A percentile compares a stretch with the other conserved stretches of the same genome.
Conservation (phyloP, 1,284 basidiomycete species). For the Agroathelia rolfsii region DNA sequence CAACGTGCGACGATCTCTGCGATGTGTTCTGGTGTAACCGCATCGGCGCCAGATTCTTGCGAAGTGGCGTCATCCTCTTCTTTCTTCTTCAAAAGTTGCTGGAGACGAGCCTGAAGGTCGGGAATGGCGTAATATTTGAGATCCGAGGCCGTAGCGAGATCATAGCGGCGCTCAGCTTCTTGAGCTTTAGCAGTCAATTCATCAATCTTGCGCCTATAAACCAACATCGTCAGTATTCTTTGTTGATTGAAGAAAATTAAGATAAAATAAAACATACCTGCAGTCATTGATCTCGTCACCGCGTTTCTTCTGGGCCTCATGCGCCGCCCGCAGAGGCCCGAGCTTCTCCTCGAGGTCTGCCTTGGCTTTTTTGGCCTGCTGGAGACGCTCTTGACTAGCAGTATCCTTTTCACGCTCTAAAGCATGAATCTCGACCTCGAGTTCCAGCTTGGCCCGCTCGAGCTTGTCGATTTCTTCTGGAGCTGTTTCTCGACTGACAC, state of each 20-base stretch:
- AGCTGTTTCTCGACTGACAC: constrained; percentile 89
- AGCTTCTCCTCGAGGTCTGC: constrained; percentile 85
- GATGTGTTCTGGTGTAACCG: constrained; percentile 85
- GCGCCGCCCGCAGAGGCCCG: constrained; percentile 80
- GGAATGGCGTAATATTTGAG: constrained; percentile 90
- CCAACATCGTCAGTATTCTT: too few species aligned
- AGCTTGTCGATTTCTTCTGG: constrained; percentile 93
- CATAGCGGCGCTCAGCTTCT: constrained; percentile 85
- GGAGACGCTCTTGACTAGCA: constrained; percentile 84
- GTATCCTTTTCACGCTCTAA: constrained; percentile 89
- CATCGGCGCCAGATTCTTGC: constrained; percentile 51
- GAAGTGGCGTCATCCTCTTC: constrained; percentile 56
- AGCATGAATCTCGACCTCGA: constrained; percentile 95
- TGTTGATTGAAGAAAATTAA: too few species aligned
- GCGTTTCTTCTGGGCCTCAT: constrained; percentile 83
- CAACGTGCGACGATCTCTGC: constrained; percentile 84
- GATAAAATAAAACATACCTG: too few species aligned
- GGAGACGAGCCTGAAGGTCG: constrained; percentile 75
- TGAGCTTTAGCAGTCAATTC: constrained; percentile 89
- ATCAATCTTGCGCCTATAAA: constrained; percentile 81
- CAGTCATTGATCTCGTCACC: constrained; percentile 81
- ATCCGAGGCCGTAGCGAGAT: constrained; percentile 83
- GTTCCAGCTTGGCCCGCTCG: constrained; percentile 85
- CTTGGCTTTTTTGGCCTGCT: constrained; percentile 69
- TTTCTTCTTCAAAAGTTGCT: constrained; percentile 64